Evolutionary conservation across 208 protist genomes (phyloP).

Genomic region (Acanthamoeba lenticulata): DNA sequence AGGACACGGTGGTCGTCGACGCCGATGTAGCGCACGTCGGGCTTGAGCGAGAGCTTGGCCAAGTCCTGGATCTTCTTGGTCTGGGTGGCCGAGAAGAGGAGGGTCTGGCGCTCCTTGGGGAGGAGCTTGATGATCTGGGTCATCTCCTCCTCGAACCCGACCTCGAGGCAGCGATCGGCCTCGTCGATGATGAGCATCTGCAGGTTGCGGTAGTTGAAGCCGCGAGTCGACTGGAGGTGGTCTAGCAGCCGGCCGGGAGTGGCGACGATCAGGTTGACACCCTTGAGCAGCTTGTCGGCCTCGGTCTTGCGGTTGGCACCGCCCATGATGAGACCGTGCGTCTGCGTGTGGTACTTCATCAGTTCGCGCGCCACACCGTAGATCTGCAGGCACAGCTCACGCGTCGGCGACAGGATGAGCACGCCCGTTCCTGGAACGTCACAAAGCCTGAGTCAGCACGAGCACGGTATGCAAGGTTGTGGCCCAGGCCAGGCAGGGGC

Average conservation of each 20-base stretch:
- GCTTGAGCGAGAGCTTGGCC: slow-evolving; percentile 93
- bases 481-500: background rate
- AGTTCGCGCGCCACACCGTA: slow-evolving; percentile 95
- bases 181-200: slow-evolving; percentile 87
- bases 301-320: slow-evolving; percentile 89
- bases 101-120: slow-evolving; percentile 95
- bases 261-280: slow-evolving; percentile 90
- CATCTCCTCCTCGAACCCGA: slow-evolving; percentile 97
- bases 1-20: slow-evolving; percentile 88
- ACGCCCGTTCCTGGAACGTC: slow-evolving; percentile 81
- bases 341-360: slow-evolving; percentile 89
- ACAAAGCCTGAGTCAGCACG: background rate
- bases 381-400: slow-evolving; percentile 99
- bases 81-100: slow-evolving; percentile 99
- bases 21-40: slow-evolving; percentile 92
- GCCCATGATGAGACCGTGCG: slow-evolving; percentile 91
- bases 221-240: slow-evolving; percentile 89
- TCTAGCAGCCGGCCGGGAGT: slow-evolving; percentile 97
- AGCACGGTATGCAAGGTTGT: background rate
- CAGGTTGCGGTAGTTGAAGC: slow-evolving; percentile 69
- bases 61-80: slow-evolving; percentile 93
- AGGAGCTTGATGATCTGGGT: slow-evolving; percentile 98
- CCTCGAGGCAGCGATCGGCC: slow-evolving; percentile 97
- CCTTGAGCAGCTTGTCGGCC: slow-evolving; percentile 89
- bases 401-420: slow-evolving; percentile 98